Evolutionary conservation across 257 asterid genomes (phyloP).

Genomic region (Paraleonurus japonicus): DNA sequence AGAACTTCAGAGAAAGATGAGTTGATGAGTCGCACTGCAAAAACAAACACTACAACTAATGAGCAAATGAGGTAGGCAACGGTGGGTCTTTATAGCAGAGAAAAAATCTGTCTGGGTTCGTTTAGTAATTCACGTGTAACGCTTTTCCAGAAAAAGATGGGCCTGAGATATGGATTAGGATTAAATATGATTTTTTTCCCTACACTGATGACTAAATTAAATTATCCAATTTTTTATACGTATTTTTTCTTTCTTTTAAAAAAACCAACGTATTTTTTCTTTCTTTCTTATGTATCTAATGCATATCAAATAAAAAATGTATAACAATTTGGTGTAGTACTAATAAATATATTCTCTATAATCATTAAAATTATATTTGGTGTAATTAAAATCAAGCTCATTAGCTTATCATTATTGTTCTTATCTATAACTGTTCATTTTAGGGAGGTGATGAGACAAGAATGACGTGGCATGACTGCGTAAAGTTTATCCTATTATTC

Average conservation of each 20-base stretch:
- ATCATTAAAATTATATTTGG: no score
- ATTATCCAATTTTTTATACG: neutral
- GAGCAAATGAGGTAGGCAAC: neutral
- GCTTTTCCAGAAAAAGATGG: neutral
- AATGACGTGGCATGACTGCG: conserved; percentile 15
- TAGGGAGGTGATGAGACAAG: neutral
- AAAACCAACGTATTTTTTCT: no score
- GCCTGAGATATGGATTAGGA: neutral
- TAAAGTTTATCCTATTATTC: conserved; percentile 1
- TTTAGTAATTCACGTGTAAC: neutral
- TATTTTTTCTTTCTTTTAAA: no score
- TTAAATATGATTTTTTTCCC: neutral
- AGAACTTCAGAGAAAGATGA: conserved; percentile 16
- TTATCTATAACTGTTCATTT: conserved; percentile 1
- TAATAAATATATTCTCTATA: no score
- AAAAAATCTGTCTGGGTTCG: neutral
- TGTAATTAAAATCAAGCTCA: neutral
- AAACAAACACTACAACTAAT: neutral
- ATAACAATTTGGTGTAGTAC: no score
- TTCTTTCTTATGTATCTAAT: no score
- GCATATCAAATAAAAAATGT: no score
- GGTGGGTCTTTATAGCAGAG: neutral
- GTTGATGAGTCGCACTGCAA: conserved; percentile 1
- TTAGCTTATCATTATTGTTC: conserved; percentile 10
- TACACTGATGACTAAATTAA: neutral